These are phyloP conservation scores for Teunomyces gatunensis DNA, from an alignment of 805 yeast species.

Conservation along the genomic window DNA sequence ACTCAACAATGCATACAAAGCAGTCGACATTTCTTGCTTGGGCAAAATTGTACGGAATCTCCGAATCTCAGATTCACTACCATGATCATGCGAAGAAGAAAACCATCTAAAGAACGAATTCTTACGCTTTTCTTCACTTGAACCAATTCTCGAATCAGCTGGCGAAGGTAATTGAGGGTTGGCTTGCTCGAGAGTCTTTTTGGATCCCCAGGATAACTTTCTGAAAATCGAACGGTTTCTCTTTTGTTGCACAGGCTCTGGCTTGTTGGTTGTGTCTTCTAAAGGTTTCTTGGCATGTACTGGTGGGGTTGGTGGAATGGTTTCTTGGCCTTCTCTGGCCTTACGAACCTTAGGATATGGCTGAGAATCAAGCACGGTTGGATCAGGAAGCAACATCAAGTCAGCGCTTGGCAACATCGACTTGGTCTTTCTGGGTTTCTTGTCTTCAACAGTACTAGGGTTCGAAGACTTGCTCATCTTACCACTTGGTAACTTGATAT, in stretches of 20 bases:
- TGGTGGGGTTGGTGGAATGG: conserved; percentile 19
- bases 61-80: conserved; percentile 25
- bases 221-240: conserved; percentile 44
- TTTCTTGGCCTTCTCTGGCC: conserved; percentile 10
- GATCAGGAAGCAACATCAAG: conserved; percentile 34
- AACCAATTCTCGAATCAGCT: conserved; percentile 27
- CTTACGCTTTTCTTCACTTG: conserved; percentile 25
- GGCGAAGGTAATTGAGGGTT: conserved; percentile 34
- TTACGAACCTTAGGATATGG: conserved; percentile 23
- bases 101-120: conserved; percentile 40
- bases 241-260: conserved; percentile 18
- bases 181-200: conserved; percentile 30
- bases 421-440: conserved; percentile 8
- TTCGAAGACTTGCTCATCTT: conserved; percentile 11
- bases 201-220: conserved; percentile 50
- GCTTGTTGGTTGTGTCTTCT: conserved; percentile 33
- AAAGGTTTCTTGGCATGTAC: conserved; percentile 25
- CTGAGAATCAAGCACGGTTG: conserved; percentile 9
- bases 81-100: conserved; percentile 29
- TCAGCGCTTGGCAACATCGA: conserved; percentile 35
- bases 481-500: conserved; percentile 49
- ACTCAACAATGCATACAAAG: conserved; percentile 56
- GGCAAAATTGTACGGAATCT: conserved; percentile 41
- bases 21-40: conserved; percentile 58
- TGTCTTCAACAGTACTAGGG: background rate